Evolutionary conservation across 1,284 basidiomycete genomes (phyloP), one percentile per base, ranked within the genome.

Genomic region (Leccinum fuscescens): DNA sequence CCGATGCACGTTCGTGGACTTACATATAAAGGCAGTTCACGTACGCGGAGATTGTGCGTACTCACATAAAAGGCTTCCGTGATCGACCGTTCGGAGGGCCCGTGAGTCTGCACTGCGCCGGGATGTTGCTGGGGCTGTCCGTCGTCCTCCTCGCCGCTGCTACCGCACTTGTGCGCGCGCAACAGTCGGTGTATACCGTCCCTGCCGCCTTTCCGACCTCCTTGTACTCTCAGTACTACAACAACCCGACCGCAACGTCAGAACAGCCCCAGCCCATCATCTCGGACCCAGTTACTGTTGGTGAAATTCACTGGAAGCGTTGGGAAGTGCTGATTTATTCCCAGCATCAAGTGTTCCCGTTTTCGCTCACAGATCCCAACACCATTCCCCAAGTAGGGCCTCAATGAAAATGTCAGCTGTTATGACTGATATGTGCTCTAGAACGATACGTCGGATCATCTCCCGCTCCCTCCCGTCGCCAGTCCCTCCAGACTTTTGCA

Each of bases 261-360:
- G 82, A 78, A 4, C 86, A 90, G 70, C 83, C 84, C 4, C 87
- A 90, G 70, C 90, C 88, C 35, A 79, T 89, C 57, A 81, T 90
- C 54, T 82, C 86, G 3, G 88, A 91, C 67, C 85, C 86, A 9
- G 80, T 89, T 22, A 78, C 79, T 31, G 88, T 86, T 72, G 66
- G 77, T 66, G 56, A 22, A 37, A 3, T 55, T 7, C 42, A 4
- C 7, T 22, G 22, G 9, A 54, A 3, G 3, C 11, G 31, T 17
- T 9, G 15, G 33, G 6, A 39, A 15, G 15, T 11, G 24, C 35
- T 59, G 24, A 65, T 33, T n/a, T 29, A 48, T 55, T 48, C 35
- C 57, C 50, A 88, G 86, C 80, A 86, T 67, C 66, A 79, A 66
- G 77, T 75, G 7, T 89, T 85, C 65, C 83, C 86, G 2, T 73